phyloP scores from a whole-genome alignment of 2,329 filamentous ascomycete species.

The Teratosphaeria pseudoeucalypti region DNA sequence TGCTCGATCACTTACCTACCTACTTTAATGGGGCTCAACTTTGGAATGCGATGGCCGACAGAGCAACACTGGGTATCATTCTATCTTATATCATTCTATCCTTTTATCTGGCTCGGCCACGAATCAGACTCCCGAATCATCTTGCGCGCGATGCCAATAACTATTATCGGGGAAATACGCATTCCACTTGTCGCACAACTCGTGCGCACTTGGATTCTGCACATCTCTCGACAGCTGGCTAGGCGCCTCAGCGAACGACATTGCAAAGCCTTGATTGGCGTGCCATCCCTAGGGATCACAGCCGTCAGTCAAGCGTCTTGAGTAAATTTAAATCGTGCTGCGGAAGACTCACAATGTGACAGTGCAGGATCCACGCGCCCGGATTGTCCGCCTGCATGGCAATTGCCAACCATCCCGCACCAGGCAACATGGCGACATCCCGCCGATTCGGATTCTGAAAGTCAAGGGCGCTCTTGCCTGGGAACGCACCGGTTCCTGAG shows the following conservation, averaged over 20 bases:
- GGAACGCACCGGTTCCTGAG: neutral
- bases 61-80: too few relatives aligned
- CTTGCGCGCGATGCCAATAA: neutral
- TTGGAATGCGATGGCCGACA: too few relatives aligned
- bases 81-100: too few relatives aligned
- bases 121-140: neutral
- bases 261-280: neutral
- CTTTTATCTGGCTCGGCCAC: neutral
- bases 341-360: slow-evolving; percentile 1
- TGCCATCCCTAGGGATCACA: neutral
- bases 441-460: slow-evolving; percentile 23
- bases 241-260: neutral
- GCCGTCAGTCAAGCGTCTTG: neutral
- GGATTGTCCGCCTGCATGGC: slow-evolving; percentile 23
- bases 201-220: neutral
- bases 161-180: neutral
- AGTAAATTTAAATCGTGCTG: neutral
- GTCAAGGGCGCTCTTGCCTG: slow-evolving; percentile 7
- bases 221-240: neutral
- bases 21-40: neutral
- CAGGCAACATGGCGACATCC: slow-evolving; percentile 19
- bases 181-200: neutral
- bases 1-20: neutral
- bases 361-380: slow-evolving; percentile 16
- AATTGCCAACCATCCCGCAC: slow-evolving; percentile 19